Evolutionary conservation across 2,329 filamentous ascomycete genomes (phyloP).

Genomic region (Chrysoporthe cubensis): DNA sequence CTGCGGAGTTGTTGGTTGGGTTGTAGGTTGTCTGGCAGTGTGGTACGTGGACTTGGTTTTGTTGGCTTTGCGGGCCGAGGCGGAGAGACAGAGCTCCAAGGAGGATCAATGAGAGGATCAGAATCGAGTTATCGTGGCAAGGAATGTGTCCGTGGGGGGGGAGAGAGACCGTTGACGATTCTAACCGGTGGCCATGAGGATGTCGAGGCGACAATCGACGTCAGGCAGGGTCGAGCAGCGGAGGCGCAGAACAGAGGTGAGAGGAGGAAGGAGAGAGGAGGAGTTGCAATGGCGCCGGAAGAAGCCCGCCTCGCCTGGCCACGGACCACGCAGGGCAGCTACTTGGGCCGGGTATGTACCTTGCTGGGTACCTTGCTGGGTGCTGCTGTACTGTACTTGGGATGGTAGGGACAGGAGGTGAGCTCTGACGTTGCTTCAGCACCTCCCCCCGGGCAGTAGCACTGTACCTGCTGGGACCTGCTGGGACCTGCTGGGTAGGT

Average conservation of each 20-base stretch:
- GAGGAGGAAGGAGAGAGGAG: background rate
- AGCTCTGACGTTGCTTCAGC: too few species aligned
- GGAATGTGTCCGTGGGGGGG: slow-evolving; percentile 24
- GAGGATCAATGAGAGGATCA: slow-evolving; percentile 30
- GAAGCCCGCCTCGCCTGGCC: background rate
- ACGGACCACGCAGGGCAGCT: slow-evolving; percentile 2
- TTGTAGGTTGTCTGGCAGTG: slow-evolving; percentile 23
- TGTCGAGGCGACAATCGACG: slow-evolving; percentile 19
- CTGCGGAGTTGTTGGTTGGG: background rate
- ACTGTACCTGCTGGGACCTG: too few species aligned
- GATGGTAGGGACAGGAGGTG: too few species aligned
- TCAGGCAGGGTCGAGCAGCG: slow-evolving; percentile 12
- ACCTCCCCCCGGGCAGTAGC: too few species aligned
- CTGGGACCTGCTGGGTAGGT: too few species aligned
- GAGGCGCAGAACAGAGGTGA: slow-evolving; percentile 17
- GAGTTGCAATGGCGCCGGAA: too few species aligned
- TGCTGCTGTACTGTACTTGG: too few species aligned
- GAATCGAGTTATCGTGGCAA: slow-evolving; percentile 27
- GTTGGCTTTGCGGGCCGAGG: slow-evolving; percentile 25
- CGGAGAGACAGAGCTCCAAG: slow-evolving; percentile 29
- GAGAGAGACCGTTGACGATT: slow-evolving; percentile 9
- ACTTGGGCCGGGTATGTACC: background rate
- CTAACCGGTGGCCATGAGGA: slow-evolving; percentile 16
- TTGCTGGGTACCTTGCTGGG: background rate
- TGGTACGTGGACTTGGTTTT: slow-evolving; percentile 13